phyloP scores from a whole-genome alignment of 2,329 filamentous ascomycete genomes.

The Chaetomium globosum region DNA sequence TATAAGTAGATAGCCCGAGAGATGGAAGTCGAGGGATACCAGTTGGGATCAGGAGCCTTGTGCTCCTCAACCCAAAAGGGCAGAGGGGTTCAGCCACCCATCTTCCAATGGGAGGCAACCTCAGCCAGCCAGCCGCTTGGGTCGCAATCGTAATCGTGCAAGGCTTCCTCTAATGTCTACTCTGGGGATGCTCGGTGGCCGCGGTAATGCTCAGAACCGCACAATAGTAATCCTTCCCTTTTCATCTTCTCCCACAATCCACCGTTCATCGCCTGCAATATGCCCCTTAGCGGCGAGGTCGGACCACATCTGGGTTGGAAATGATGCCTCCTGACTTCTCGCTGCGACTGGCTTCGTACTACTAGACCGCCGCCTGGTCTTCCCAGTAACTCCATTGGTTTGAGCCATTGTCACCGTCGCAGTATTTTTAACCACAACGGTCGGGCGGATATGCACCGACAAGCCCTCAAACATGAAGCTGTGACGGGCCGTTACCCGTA shows the following conservation, averaged over 20 bases:
- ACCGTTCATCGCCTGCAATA: constrained; percentile 62
- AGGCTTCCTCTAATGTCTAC: neutral
- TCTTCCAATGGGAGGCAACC: neutral
- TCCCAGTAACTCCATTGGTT: constrained; percentile 11
- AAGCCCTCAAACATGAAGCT: constrained; percentile 54
- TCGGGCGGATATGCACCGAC: constrained; percentile 48
- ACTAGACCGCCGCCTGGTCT: constrained; percentile 38
- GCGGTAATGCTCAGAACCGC: constrained; percentile 47
- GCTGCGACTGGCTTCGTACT: constrained; percentile 12
- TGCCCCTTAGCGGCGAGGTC: constrained; percentile 56
- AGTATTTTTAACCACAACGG: constrained; percentile 42
- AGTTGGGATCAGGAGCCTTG: neutral
- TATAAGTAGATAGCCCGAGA: neutral
- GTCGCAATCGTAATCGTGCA: neutral
- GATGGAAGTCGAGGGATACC: neutral
- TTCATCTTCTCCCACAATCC: constrained; percentile 62
- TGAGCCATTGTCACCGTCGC: constrained; percentile 14
- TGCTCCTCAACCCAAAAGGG: neutral
- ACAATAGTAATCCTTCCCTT: constrained; percentile 56
- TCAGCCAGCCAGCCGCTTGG: neutral
- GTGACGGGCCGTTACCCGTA: constrained; percentile 50
- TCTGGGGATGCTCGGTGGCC: too few species aligned
- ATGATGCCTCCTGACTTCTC: constrained; percentile 44
- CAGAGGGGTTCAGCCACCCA: neutral
- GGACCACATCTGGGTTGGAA: constrained; percentile 50